Evolutionary conservation across 2,329 filamentous ascomycete species (phyloP), one percentile per base, ranked within the genome.

Genomic region (Ophiostoma australiae): DNA sequence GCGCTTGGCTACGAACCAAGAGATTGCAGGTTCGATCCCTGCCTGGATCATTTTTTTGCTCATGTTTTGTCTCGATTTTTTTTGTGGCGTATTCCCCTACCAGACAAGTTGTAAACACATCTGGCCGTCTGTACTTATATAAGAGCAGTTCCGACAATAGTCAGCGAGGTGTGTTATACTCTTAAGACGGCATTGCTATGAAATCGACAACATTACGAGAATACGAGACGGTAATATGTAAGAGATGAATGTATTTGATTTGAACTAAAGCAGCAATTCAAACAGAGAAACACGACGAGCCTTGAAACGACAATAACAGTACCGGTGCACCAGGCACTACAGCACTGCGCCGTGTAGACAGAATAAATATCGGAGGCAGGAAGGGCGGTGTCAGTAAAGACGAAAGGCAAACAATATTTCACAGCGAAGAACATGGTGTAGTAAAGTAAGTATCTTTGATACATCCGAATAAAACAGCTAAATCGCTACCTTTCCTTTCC

Each of bases 1-100:
- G 78, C 77, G 77, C 76, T 77, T 78, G 78, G 78, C 77, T 78
- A 78, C 77, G 78, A 79, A 79, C 78, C 78, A 78, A 77, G 76
- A 78, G 77, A 78, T 78, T 78, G 76, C 77, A 78, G 78, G 77
- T 79, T 78, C 77, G 77, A 78, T 75, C 77, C 77, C 78, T 78
- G 77, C 77, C 74, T 75, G 70, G 74, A 75, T 75, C 76, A 67
- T 27, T 66, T 27, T 39, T 58, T 58, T 44, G n/a, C 15, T 39
- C 2, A 33, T 67, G 7, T 31, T 67, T 31, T 31, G 65, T 31
- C n/a, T 27, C 39, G 15, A 11, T 39, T 13, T 27, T 66, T 39
- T 39, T 39, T 66, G n/a, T 15, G 48, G 6, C 13, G 13, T 52
- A 41, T 41, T 11, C 15, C 39, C 15, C 8, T 5, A 15, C n/a